phyloP scores from a whole-genome alignment of 2,329 filamentous ascomycete species.

The Venturia aucupariae region DNA sequence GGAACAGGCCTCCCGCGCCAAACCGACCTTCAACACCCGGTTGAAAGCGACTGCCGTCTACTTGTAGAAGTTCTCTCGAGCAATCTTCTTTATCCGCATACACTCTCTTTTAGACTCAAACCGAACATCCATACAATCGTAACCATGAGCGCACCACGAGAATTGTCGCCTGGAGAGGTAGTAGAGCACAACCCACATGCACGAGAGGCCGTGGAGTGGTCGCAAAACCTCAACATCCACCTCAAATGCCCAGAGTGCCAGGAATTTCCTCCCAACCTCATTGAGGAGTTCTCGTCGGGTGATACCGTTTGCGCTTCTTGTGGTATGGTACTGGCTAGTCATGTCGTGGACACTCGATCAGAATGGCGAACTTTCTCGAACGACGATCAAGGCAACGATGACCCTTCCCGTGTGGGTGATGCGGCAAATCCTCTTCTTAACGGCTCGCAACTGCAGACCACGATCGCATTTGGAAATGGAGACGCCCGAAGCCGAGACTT shows the following conservation, averaged over 20 bases:
- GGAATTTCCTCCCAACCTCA: conserved; percentile 81
- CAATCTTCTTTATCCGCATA: background rate
- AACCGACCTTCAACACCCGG: background rate
- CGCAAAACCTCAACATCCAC: conserved; percentile 77
- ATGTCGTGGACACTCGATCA: conserved; percentile 89
- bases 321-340: conserved; percentile 80
- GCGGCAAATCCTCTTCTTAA: conserved; percentile 83
- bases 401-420: conserved; percentile 96
- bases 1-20: conserved; percentile 14
- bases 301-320: conserved; percentile 92
- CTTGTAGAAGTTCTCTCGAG: background rate
- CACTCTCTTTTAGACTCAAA: background rate
- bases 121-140: background rate
- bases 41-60: background rate
- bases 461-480: conserved; percentile 73
- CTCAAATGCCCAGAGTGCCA: conserved; percentile 86
- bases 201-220: conserved; percentile 43
- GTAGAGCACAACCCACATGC: conserved; percentile 2
- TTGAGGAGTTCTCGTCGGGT: conserved; percentile 85
- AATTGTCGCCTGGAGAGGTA: conserved; percentile 13
- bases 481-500: conserved; percentile 64
- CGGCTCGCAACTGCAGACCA: conserved; percentile 80
- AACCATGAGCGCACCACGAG: conserved; percentile 5
- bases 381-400: conserved; percentile 91
- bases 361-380: conserved; percentile 99